Evolutionary conservation across 148 eudicot species (phyloP), one percentile per base, ranked within the genome.

Genomic region (Nepenthes mirabilis): DNA sequence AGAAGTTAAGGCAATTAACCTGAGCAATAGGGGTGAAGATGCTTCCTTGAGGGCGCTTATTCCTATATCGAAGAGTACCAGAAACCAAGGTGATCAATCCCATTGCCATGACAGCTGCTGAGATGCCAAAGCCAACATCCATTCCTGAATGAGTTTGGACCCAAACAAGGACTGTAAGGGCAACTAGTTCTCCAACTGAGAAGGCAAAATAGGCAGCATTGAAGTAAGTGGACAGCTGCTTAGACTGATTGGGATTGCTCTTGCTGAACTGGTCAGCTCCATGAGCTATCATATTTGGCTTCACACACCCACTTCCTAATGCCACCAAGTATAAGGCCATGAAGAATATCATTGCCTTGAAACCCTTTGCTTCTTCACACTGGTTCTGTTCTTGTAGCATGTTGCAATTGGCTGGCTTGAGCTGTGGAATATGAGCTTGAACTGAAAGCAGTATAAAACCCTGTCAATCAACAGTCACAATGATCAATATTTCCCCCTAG

Each of bases 201-300:
- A 94, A 94, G 50, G 99, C 97, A 40, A 94, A 82, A 59, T 94
- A 94, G 34, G 99, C 99, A 23, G 85, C 82, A 52, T 94, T 94
- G 80, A 94, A 94, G 79, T 94, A 94, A 23, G 82, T 79, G 2
- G 99, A 94, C 40, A 94, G 87, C 51, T 84, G 74, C 69, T 78
- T 80, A 65, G 88, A 76, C 33, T 82, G 83, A 45, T 81, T 81
- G 23, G 77, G 66, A 43, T 70, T 72, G 12, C 57, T 56, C 14
- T 67, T 60, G 65, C 12, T 67, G 77, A 94, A 94, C 50, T 94
- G 99, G 68, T 94, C 97, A 58, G 83, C 99, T 11, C 99, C 99
- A 74, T 89, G 95, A 43, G 99, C 88, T 62, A 94, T 80, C 97
- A 94, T 94, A 69, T 94, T 94, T 1, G 99, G 99, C 67, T 94